A percentile compares a stretch with the other conserved stretches of the same genome.
These are phyloP conservation scores for Calycina herbarum DNA, from an alignment of 2,329 filamentous ascomycete genomes.

Conservation along the genomic window DNA sequence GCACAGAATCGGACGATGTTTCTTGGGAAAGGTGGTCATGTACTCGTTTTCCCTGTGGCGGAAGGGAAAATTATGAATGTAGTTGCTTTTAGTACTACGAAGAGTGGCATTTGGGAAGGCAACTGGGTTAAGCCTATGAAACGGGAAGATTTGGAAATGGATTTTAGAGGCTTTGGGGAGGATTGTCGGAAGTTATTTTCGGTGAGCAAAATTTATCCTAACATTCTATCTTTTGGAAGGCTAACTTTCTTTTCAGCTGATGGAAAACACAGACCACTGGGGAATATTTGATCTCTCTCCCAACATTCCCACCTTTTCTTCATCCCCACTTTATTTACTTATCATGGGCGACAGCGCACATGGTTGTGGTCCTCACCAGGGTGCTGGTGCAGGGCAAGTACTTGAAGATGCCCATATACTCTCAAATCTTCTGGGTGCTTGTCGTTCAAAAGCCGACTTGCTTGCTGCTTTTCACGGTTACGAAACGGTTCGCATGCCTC, in stretches of 20 bases:
- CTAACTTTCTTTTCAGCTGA: constrained; percentile 38
- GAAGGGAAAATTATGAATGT: constrained; percentile 55
- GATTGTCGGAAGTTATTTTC: background rate
- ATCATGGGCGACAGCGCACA: constrained; percentile 59
- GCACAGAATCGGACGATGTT: constrained; percentile 52
- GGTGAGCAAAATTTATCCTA: background rate
- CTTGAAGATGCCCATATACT: constrained; percentile 55
- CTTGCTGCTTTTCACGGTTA: constrained; percentile 41
- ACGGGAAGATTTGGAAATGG: constrained; percentile 41
- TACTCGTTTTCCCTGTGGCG: constrained; percentile 60
- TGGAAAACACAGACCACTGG: constrained; percentile 53
- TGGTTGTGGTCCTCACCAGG: constrained; percentile 54
- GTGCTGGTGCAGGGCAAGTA: constrained; percentile 54
- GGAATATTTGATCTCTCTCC: constrained; percentile 50
- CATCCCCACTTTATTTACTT: constrained; percentile 46
- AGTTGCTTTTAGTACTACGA: constrained; percentile 47
- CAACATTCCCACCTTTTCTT: constrained; percentile 48
- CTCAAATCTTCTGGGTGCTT: constrained; percentile 54
- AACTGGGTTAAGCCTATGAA: constrained; percentile 37
- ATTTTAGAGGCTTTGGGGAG: constrained; percentile 45
- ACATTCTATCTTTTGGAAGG: constrained; percentile 2
- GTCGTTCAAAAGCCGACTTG: constrained; percentile 28
- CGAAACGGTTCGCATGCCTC: constrained; percentile 40
- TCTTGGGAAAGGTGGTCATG: constrained; percentile 55
- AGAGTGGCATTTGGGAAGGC: constrained; percentile 38